These are phyloP conservation scores for Chamaecrista fasciculata DNA, from an alignment of 306 rosid genomes.

Conservation along the genomic window DNA sequence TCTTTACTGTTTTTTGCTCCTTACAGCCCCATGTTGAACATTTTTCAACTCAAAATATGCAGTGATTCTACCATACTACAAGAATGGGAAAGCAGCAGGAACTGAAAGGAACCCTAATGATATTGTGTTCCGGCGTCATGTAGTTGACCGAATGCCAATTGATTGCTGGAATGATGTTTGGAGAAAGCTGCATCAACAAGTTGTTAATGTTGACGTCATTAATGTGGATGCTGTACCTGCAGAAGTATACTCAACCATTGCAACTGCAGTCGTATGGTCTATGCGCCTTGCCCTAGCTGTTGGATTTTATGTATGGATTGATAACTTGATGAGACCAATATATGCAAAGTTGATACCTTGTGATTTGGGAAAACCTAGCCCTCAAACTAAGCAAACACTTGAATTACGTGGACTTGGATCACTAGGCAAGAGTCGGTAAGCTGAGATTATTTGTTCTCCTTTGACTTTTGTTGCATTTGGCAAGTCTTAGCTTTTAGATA, in stretches of 20 bases:
- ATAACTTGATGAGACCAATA: conserved; percentile 81
- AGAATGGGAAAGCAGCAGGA: conserved; percentile 48
- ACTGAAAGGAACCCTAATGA: conserved; percentile 51
- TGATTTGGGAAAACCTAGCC: conserved; percentile 78
- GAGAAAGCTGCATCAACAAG: conserved; percentile 90
- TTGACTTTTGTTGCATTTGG: conserved; percentile 1
- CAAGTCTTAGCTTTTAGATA: conserved; percentile 12
- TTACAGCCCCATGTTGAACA: conserved; percentile 23
- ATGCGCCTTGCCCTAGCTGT: conserved; percentile 88
- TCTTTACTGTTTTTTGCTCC: background rate
- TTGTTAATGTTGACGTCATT: conserved; percentile 83
- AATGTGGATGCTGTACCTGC: conserved; percentile 77
- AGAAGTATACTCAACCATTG: conserved; percentile 79
- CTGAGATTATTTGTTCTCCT: conserved; percentile 20
- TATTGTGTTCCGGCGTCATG: conserved; percentile 80
- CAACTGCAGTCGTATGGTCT: conserved; percentile 91
- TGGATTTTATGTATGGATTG: conserved; percentile 78
- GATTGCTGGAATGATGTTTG: conserved; percentile 97
- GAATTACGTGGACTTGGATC: conserved; percentile 76
- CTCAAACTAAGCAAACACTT: conserved; percentile 49
- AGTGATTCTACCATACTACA: conserved; percentile 92
- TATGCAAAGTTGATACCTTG: conserved; percentile 89
- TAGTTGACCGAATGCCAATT: conserved; percentile 84
- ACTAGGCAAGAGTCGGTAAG: conserved; percentile 90
- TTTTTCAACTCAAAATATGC: conserved; percentile 31